Evolutionary conservation across 2,329 filamentous ascomycete species (phyloP), one percentile per base, ranked within the genome.

Genomic region (Epichloe gansuensis): DNA sequence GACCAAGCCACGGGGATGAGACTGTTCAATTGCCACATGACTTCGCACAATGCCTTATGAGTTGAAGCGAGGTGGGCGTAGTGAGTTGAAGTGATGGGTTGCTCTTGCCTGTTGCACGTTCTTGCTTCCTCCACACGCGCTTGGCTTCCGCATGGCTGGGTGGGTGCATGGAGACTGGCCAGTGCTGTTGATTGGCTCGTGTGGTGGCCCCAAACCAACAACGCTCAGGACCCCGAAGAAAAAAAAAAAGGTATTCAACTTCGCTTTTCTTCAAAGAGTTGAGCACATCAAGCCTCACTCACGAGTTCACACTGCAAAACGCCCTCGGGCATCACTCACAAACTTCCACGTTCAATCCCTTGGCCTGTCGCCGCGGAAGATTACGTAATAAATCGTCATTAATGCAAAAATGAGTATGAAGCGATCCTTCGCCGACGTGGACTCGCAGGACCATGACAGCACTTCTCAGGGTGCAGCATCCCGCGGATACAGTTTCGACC

Each of bases 341-440:
- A 31, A 31, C 9, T 4, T 11, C 31, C 3, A 21, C 31, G 3
- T 42, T 21, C 6, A 21, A 2, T 11, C 13, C 15, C 5, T 42
- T 15, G 31, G 25, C 31, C 2, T 44, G 23, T 12, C 5, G 23
- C 42, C 5, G 23, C 42, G 25, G 42, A 25, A 28, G 25, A 44
- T 34, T 15, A 34, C 15, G 28, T 25, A 46, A 25, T 8, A 21
- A 6, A 25, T 28, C 37, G 13, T 23, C 25, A 13, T 34, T 23
- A 11, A 41, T 34, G 45, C 44, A 35, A 43, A 6, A 11, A 69
- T 69, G 65, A 63, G 58, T 15, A 59, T 61, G 37, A 69, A 69
- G 48, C 57, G 67, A 55, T 56, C 63, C 5, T 59, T 62, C 53
- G 58, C 60, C 41, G 61, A 69, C 43, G 55, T 66, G 17, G 59